These are phyloP conservation scores for Mrakia frigida DNA, from an alignment of 768 basidiomycete species.

Conservation along the genomic window DNA sequence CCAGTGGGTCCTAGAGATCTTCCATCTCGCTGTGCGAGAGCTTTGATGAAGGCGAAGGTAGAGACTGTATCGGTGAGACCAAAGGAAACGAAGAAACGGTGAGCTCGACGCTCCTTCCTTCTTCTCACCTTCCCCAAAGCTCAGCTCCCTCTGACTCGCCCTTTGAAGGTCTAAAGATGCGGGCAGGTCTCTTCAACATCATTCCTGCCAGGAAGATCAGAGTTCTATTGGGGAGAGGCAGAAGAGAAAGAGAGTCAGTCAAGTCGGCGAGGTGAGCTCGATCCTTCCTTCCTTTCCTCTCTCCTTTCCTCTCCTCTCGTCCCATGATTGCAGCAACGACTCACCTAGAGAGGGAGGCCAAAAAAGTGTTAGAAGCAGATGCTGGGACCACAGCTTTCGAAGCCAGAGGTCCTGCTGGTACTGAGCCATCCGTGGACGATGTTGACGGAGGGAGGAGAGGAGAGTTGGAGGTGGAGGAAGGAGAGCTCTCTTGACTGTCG, in stretches of 20 bases:
- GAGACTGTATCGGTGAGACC: slow-evolving; percentile 11
- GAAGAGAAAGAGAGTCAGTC: background rate
- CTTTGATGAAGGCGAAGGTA: slow-evolving; percentile 26
- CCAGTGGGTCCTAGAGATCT: slow-evolving; percentile 13
- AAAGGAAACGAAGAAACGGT: background rate
- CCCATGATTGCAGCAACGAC: background rate
- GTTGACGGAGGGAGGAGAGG: background rate
- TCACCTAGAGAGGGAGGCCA: slow-evolving; percentile 9
- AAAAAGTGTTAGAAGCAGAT: background rate
- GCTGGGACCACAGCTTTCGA: background rate
- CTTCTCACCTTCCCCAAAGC: too few species aligned
- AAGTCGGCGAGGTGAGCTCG: background rate
- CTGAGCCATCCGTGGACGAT: background rate
- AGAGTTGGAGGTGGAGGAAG: background rate
- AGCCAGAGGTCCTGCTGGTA: background rate
- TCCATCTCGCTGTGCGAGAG: slow-evolving; percentile 28
- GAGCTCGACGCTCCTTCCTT: background rate
- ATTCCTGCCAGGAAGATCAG: slow-evolving; percentile 23
- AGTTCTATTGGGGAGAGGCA: background rate
- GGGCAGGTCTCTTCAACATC: slow-evolving; percentile 28
- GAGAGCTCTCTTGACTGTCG: background rate
- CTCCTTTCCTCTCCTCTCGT: background rate
- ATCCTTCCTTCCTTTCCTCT: background rate
- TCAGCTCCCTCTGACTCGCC: background rate
- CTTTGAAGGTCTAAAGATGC: slow-evolving; percentile 24